phyloP scores from a whole-genome alignment of 179 eudicot species.

The Pouteria campechiana region DNA sequence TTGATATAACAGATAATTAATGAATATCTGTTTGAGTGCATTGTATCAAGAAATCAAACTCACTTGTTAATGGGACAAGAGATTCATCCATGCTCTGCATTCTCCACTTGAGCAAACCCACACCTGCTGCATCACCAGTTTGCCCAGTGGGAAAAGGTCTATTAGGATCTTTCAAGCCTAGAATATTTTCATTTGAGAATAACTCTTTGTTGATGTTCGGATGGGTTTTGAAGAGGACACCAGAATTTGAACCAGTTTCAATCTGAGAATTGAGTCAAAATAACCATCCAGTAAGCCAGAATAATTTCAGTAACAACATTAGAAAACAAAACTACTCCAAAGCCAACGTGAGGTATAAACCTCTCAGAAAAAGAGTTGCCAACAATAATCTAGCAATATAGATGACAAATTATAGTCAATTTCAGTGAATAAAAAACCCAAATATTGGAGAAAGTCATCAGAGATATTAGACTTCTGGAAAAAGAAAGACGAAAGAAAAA shows the following conservation, averaged over 20 bases:
- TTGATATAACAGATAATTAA: neutral
- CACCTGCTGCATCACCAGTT: conserved; percentile 89
- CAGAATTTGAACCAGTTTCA: conserved; percentile 75
- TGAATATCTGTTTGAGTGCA: too few species aligned
- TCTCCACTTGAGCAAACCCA: conserved; percentile 86
- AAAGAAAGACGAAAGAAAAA: too few species aligned
- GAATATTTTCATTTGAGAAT: conserved; percentile 63
- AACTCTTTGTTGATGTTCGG: conserved; percentile 91
- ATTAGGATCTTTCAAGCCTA: conserved; percentile 94
- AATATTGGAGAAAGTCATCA: too few species aligned
- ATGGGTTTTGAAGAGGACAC: conserved; percentile 75
- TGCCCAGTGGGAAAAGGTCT: conserved; percentile 84
- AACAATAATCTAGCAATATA: too few species aligned
- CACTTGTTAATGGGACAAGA: conserved; percentile 77
- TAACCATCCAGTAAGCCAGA: too few species aligned
- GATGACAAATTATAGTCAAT: too few species aligned
- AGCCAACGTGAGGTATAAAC: too few species aligned
- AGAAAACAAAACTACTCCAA: neutral
- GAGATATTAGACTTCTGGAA: too few species aligned
- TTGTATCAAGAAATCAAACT: conserved; percentile 25
- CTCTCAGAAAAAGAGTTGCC: too few species aligned
- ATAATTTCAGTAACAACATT: neutral
- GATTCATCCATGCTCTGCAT: conserved; percentile 90
- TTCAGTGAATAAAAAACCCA: too few species aligned
- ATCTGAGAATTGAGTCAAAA: conserved; percentile 33